Evolutionary conservation across 352 stramenopile genomes (phyloP), one percentile per base, ranked within the genome.

Genomic region (Phytophthora macrochlamydospora): DNA sequence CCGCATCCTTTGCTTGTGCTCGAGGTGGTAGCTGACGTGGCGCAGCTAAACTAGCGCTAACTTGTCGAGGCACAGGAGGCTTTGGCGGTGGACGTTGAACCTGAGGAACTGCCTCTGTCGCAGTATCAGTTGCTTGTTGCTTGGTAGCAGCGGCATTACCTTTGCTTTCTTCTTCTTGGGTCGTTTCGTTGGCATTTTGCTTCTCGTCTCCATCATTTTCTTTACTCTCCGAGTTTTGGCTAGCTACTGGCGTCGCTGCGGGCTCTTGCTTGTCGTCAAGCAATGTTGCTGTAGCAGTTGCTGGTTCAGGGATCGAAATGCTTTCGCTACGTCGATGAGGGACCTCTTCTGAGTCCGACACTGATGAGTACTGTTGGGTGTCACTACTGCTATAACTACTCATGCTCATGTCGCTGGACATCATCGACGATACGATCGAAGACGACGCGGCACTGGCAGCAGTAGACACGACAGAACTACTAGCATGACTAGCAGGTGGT

Each of bases 271-370:
- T 40, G 46, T 73, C 63, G 7, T 81, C 69, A 9, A 74, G 44
- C 33, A 73, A 46, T 30, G 52, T 67, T 13, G 61, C 65, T n/a
- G 65, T 64, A 13, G 66, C 71, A 3, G 71, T 65, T 37, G 54
- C 64, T 40, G 73, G 51, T 30, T 83, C 75, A 13, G 78, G 79
- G 29, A 87, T 87, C 8, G 78, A 85, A 45, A 89, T 89, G 52
- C 79, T 89, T 42, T 87, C 78, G 30, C 79, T 89, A 8, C 78
- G 79, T 9, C 57, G 62, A 33, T 76, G 65, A 29, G 37, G 45
- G 35, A 24, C 28, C 2, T 60, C 44, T 6, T 71, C 62, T 31
- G 66, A 46, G 3, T 48, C 46, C 33, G 53, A 48, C 4, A 38
- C 35, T 18, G n/a, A 37, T 3, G 37, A 48, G n/a, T 71, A 56